Evolutionary conservation across 148 eudicot genomes (phyloP).

Genomic region (Cornus suecica): DNA sequence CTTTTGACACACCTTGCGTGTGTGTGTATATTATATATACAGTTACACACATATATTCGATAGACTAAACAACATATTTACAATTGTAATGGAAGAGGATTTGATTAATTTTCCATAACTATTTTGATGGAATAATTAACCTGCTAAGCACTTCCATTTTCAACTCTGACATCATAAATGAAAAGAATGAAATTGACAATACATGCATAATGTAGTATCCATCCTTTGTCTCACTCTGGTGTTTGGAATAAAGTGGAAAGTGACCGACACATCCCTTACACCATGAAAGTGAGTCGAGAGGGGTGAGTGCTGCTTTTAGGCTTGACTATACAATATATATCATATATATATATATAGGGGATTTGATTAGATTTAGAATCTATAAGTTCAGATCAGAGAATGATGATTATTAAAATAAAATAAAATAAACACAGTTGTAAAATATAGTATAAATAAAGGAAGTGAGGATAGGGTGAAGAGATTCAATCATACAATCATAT

Average conservation of each 20-base stretch:
- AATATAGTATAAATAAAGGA: background rate
- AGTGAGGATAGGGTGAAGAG: constrained; percentile 13
- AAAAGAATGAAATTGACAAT: background rate
- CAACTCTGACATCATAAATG: no score
- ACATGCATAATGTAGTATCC: background rate
- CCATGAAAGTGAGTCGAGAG: constrained; percentile 17
- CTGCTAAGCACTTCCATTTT: no score
- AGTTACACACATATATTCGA: no score
- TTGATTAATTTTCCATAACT: no score
- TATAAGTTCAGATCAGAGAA: background rate
- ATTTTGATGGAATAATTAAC: no score
- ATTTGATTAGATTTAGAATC: background rate
- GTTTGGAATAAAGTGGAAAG: constrained; percentile 32
- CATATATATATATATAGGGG: background rate
- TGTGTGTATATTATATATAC: no score
- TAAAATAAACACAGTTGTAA: background rate
- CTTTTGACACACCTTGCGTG: no score
- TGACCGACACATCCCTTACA: constrained; percentile 18
- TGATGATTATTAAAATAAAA: no score
- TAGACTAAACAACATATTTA: no score
- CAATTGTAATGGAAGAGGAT: no score
- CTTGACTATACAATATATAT: background rate
- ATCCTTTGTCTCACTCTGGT: constrained; percentile 15
- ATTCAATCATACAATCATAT: constrained; percentile 30
- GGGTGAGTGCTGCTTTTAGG: constrained; percentile 2